A percentile compares a stretch with the other conserved stretches of the same genome.
Conservation (phyloP, 148 eudicot genomes). For the Limonium bicolor region DNA sequence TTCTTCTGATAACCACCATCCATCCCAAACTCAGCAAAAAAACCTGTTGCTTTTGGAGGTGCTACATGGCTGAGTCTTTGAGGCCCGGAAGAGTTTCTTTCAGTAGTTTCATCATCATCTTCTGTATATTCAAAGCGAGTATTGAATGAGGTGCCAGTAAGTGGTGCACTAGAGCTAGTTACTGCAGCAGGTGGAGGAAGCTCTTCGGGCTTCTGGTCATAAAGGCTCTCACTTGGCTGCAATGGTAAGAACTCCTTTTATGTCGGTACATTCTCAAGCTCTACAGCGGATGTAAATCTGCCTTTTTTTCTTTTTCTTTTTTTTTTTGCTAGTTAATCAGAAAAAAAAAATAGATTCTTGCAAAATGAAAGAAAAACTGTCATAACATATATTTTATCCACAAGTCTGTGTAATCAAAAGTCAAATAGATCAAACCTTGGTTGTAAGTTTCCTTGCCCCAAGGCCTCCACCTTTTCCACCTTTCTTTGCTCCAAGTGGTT, state of each 20-base stretch:
- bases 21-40: constrained; percentile 96
- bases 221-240: constrained; percentile 87
- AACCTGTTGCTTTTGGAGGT: constrained; percentile 72
- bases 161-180: constrained; percentile 28
- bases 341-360: no score
- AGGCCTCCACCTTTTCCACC: constrained; percentile 80
- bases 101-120: constrained; percentile 31
- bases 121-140: constrained; percentile 91
- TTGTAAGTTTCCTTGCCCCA: constrained; percentile 89
- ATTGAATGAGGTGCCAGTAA: constrained; percentile 38
- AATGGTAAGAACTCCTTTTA: neutral
- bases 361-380: no score
- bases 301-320: no score
- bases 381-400: no score
- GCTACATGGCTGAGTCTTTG: constrained; percentile 53
- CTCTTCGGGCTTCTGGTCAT: constrained; percentile 97
- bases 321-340: no score
- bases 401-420: no score
- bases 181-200: constrained; percentile 56
- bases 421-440: constrained; percentile 33
- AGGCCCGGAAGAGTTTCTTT: constrained; percentile 37
- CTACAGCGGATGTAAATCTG: no score
- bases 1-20: constrained; percentile 65
- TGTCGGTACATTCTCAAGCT: neutral
- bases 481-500: constrained; percentile 81